Conservation (phyloP, 768 basidiomycete genomes). For the Russula earlei region DNA sequence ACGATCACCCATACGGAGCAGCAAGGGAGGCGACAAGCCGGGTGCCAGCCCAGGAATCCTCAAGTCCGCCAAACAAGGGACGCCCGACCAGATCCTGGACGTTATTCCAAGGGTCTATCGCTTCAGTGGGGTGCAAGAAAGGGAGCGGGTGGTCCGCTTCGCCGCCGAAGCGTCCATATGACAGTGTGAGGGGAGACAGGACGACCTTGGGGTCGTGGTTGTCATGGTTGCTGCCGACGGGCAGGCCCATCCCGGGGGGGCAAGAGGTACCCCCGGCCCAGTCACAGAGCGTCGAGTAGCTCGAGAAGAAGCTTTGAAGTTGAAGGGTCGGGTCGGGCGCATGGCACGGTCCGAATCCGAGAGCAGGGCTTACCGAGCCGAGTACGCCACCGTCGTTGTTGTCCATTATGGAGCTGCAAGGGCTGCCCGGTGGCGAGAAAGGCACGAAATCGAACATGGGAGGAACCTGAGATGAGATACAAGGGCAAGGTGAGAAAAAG, state of each 20-base stretch:
- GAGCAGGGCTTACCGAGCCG: neutral
- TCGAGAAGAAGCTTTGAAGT: constrained; percentile 10
- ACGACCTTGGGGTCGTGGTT: neutral
- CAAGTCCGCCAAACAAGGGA: neutral
- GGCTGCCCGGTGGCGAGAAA: constrained; percentile 18
- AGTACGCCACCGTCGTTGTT: constrained; percentile 5
- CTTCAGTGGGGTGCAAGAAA: neutral
- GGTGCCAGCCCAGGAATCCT: constrained; percentile 8
- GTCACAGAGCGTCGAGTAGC: constrained; percentile 17
- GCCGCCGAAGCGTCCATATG: neutral
- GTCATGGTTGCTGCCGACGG: neutral
- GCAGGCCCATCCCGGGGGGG: neutral
- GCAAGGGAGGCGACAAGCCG: neutral
- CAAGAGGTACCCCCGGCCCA: constrained; percentile 7
- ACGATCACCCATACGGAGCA: constrained; percentile 8
- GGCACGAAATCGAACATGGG: constrained; percentile 7
- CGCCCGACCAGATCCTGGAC: constrained; percentile 2
- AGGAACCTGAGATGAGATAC: neutral
- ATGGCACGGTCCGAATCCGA: neutral
- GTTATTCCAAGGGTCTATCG: constrained; percentile 7
- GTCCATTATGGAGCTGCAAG: constrained; percentile 12
- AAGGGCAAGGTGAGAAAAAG: neutral
- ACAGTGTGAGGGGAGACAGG: neutral
- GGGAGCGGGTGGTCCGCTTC: constrained; percentile 7
- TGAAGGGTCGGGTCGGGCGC: neutral